Conservation (phyloP, 805 yeast species). For the Yamadazyma akitaensis region DNA sequence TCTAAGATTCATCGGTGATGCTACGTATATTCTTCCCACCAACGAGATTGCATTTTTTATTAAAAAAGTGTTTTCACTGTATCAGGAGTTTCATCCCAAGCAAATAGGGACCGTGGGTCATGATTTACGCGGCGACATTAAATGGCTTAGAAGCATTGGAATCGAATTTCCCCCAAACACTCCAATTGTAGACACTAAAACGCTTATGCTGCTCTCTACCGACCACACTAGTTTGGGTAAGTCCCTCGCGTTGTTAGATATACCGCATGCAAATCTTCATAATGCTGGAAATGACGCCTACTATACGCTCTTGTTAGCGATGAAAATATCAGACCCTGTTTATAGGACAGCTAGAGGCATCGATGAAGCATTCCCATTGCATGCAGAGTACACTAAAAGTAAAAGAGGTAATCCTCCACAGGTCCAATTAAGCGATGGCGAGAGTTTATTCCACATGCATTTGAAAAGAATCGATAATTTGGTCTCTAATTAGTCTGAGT, state of each 20-base stretch:
- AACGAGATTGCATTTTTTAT: conserved; percentile 35
- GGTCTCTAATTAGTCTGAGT: neutral
- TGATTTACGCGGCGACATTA: conserved; percentile 54
- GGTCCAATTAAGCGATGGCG: neutral
- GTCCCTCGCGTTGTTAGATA: conserved; percentile 40
- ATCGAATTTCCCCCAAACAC: conserved; percentile 39
- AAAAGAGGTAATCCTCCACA: neutral
- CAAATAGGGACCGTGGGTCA: conserved; percentile 52
- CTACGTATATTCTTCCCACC: conserved; percentile 40
- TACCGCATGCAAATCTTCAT: conserved; percentile 59
- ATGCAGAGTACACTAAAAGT: neutral
- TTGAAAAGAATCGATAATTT: neutral
- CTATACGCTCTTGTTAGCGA: conserved; percentile 47
- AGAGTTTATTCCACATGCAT: neutral
- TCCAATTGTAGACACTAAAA: conserved; percentile 44
- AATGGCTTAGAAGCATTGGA: conserved; percentile 47
- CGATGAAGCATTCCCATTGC: neutral
- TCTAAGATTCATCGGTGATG: conserved; percentile 48
- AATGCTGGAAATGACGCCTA: conserved; percentile 74
- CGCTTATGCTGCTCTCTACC: conserved; percentile 7
- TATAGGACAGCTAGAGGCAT: conserved; percentile 1
- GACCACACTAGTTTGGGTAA: conserved; percentile 32
- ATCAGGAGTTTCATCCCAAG: conserved; percentile 22
- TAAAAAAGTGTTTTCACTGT: conserved; percentile 43
- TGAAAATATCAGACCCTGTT: conserved; percentile 4